Evolutionary conservation across 768 basidiomycete genomes (phyloP).

Genomic region (Serendipita sp.): DNA sequence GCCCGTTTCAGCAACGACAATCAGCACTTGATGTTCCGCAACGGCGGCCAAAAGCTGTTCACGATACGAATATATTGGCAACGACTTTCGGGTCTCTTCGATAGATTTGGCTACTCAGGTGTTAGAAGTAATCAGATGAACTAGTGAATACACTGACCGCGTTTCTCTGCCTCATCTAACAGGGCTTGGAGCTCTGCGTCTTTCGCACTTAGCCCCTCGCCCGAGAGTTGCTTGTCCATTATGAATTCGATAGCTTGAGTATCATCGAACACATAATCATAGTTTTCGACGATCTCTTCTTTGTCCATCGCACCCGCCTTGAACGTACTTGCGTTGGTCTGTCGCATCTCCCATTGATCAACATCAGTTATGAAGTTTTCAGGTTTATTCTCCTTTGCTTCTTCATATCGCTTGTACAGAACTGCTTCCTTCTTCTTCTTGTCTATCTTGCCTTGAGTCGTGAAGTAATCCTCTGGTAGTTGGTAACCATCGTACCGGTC

Average conservation of each 20-base stretch:
- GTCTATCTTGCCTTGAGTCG: slow-evolving; percentile 96
- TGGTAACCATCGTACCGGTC: slow-evolving; percentile 94
- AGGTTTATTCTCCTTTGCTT: slow-evolving; percentile 59
- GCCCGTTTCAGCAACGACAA: slow-evolving; percentile 96
- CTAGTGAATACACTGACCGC: slow-evolving; percentile 38
- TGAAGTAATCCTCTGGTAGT: slow-evolving; percentile 94
- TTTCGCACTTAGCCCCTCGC: slow-evolving; percentile 56
- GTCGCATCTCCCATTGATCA: slow-evolving; percentile 93
- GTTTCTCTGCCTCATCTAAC: slow-evolving; percentile 80
- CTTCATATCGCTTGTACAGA: slow-evolving; percentile 87
- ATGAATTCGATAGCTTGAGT: slow-evolving; percentile 93
- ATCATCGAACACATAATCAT: slow-evolving; percentile 98
- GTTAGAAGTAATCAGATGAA: neutral
- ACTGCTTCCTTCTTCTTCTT: slow-evolving; percentile 88
- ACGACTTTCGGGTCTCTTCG: slow-evolving; percentile 81
- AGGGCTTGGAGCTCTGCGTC: slow-evolving; percentile 74
- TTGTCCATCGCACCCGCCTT: slow-evolving; percentile 88
- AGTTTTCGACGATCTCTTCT: slow-evolving; percentile 60
- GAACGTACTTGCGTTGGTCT: slow-evolving; percentile 79
- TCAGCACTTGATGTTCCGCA: slow-evolving; percentile 81
- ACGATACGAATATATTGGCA: slow-evolving; percentile 84
- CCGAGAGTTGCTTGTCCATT: slow-evolving; percentile 58
- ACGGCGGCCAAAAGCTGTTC: slow-evolving; percentile 81
- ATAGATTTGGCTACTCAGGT: slow-evolving; percentile 54
- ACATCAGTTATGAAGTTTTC: slow-evolving; percentile 93